Evolutionary conservation across 2,329 filamentous ascomycete genomes (phyloP).

Genomic region (Stylonectria norvegica): DNA sequence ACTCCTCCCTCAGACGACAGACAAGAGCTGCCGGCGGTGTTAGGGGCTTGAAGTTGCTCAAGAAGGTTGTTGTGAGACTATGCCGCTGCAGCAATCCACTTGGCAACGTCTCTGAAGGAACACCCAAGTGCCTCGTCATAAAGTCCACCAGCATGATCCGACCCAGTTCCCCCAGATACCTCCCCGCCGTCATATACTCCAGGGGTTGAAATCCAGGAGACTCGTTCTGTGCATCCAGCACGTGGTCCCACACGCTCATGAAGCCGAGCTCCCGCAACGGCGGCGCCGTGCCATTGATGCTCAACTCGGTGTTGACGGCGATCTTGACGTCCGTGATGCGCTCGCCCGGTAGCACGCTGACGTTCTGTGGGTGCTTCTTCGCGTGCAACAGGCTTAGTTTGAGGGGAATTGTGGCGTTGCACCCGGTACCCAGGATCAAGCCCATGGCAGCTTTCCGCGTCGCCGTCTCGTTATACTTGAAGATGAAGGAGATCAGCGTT

Average conservation of each 20-base stretch:
- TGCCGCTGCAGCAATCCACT: constrained; percentile 54
- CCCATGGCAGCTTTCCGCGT: constrained; percentile 71
- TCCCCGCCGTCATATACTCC: constrained; percentile 79
- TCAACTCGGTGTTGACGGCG: constrained; percentile 81
- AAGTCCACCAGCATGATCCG: constrained; percentile 68
- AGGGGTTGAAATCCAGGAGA: constrained; percentile 75
- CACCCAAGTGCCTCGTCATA: constrained; percentile 42
- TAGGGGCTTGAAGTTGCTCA: constrained; percentile 65
- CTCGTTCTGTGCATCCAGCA: constrained; percentile 64
- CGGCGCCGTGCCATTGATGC: constrained; percentile 69
- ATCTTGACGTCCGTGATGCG: constrained; percentile 56
- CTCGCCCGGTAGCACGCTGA: constrained; percentile 47
- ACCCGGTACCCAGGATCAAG: constrained; percentile 76
- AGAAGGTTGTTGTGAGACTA: constrained; percentile 66
- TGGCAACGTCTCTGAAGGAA: constrained; percentile 49
- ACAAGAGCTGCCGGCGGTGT: constrained; percentile 42
- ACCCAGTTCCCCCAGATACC: constrained; percentile 74
- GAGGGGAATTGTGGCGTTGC: constrained; percentile 76
- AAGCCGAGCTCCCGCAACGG: constrained; percentile 62
- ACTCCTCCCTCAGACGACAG: constrained; percentile 48
- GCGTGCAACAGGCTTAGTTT: constrained; percentile 59
- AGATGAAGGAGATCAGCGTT: constrained; percentile 73
- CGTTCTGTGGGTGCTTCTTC: constrained; percentile 54
- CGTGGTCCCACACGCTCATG: constrained; percentile 67
- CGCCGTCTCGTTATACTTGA: constrained; percentile 59